Evolutionary conservation across 1,284 basidiomycete species (phyloP), one percentile per base, ranked within the genome.

Genomic region (Sporisorium graminicola): DNA sequence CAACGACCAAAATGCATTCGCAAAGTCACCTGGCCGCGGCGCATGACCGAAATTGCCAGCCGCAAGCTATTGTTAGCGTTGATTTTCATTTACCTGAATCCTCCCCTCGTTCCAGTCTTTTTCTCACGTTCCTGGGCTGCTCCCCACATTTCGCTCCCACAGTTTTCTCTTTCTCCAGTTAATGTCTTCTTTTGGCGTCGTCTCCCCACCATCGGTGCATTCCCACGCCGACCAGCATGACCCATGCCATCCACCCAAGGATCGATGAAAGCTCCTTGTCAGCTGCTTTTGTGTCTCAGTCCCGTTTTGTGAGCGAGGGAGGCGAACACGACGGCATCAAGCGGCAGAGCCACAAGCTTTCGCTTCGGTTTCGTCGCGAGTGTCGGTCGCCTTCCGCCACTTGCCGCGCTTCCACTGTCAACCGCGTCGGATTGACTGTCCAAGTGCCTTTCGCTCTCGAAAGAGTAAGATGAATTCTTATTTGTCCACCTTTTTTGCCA

Each of bases 51-150:
- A 18, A 49, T 8, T n/a, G n/a, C n/a, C n/a, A n/a, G 20, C 12
- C 20, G 27, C 9, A 27, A 35, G 33, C 26, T 14, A n/a, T n/a
- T n/a, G n/a, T n/a, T n/a, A n/a, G n/a, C n/a, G n/a, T n/a, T n/a
- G n/a, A n/a, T n/a, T n/a, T n/a, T n/a, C n/a, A n/a, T n/a, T n/a
- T n/a, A n/a, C n/a, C n/a, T n/a, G n/a, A n/a, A n/a, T n/a, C n/a
- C n/a, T n/a, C n/a, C 4, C 16, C 24, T 31, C 53, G 20, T 31
- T 27, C 56, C 33, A 27, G 44, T 58, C 46, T 35, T 33, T 29
- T 50, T 29, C 22, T 40, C 56, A 42, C 53, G 56, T 58, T 58
- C 56, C 61, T 56, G 53, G 44, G 33, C 46, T 33, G 12, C 49
- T 44, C 29, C 46, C 31, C 53, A 33, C 35, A 50, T 47, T 47